Base-by-base conservation (phyloP, 2,329 filamentous ascomycete species). In the Thelonectria rubi region DNA sequence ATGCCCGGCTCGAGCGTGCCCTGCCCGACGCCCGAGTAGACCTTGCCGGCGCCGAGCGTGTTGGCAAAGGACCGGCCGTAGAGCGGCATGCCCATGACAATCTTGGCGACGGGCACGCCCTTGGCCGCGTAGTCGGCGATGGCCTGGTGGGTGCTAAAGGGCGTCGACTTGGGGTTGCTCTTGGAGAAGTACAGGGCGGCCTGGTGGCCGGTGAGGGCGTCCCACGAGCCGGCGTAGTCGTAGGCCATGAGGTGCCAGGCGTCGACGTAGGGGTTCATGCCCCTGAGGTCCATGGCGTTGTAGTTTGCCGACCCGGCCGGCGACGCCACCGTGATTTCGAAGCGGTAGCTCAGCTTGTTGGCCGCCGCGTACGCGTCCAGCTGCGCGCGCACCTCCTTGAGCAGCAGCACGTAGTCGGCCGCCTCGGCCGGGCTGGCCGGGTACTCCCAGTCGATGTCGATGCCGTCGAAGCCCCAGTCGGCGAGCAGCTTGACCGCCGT, bases 11-110 rank as follows among this genome's bases (percentile, higher is more conserved):
- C 86, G 48, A 74, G 68, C 10, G 77, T 74, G 0, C 89, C 90
- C 17, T 79, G 74, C 1, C 91, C 91, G 14, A 89, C 78, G 11
- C 91, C 90, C 5, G 71, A 80, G 77, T 84, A 95, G 0, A 83
- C 72, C 66, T 82, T 78, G 1, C 91, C 92, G 1, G 89, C 81
- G 0, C 91, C 91, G 5, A 81, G 76, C 0, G 92, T 94, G 46
- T 84, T 80, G 52, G 83, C 79, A 71, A 95, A 95, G 0, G 88
- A 83, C n/a, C 91, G 88, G 1, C 92, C 92, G 72, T 94, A 95
- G 1, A 95, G 81, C 0, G 92, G 91, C 78, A 94, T 84, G 1
- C 92, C 92, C 32, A 95, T 77, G 7, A 91, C 83, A 52, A 96
- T 86, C 77, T 94, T 94, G 51, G 78, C 73, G 0, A 86, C 65